Percentiles rank a stretch among this genome's conserved stretches.
Conservation (phyloP, 345 rosid genomes). For the Gossypium rotundifolium region DNA sequence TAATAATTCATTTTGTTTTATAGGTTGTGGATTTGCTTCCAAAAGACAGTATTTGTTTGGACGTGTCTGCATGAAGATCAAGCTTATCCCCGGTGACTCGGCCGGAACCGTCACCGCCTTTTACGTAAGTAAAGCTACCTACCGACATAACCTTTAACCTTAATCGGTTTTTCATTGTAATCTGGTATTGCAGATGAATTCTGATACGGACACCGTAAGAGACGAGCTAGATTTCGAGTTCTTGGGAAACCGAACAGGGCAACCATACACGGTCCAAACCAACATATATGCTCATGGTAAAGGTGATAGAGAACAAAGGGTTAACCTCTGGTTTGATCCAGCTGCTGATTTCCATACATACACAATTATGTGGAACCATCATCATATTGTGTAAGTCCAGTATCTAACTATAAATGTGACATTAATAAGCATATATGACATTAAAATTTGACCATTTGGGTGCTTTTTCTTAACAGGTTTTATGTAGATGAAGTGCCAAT, state of each 20-base stretch:
- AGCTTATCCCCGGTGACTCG: constrained; percentile 92
- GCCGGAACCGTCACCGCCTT: constrained; percentile 99
- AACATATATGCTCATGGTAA: constrained; percentile 85
- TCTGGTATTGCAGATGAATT: constrained; percentile 54
- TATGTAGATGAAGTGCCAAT: constrained; percentile 76
- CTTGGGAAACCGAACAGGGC: constrained; percentile 80
- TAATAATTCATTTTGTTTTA: constrained; percentile 11
- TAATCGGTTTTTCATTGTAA: neutral
- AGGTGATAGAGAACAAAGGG: constrained; percentile 83
- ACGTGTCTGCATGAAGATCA: constrained; percentile 85
- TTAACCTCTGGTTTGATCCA: constrained; percentile 96
- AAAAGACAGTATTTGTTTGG: constrained; percentile 69
- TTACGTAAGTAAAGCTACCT: constrained; percentile 22
- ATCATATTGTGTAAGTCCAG: constrained; percentile 58
- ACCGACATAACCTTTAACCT: neutral
- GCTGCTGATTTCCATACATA: constrained; percentile 65
- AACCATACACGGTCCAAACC: constrained; percentile 92
- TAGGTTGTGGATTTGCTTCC: constrained; percentile 90
- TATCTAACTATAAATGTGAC: too few species aligned
- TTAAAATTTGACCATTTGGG: neutral
- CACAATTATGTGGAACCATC: constrained; percentile 68
- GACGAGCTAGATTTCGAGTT: constrained; percentile 94
- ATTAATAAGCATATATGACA: neutral
- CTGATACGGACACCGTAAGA: constrained; percentile 53
- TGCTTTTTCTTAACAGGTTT: constrained; percentile 36